These are phyloP conservation scores for Simmondsia chinensis DNA, from an alignment of 148 eudicot species.

Conservation along the genomic window DNA sequence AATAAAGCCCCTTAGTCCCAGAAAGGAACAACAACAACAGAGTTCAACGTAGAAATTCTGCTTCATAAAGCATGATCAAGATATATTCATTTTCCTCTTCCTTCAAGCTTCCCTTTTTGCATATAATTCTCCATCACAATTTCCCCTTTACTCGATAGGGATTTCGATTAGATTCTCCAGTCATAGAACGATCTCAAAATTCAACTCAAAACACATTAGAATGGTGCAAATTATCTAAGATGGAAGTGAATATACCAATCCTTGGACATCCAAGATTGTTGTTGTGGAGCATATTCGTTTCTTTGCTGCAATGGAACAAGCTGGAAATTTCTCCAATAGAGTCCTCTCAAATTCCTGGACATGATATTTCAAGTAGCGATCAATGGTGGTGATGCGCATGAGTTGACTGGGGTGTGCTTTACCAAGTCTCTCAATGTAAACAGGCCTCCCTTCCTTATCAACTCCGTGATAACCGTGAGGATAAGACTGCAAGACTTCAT, in stretches of 20 bases:
- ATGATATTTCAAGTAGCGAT: conserved; percentile 65
- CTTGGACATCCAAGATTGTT: conserved; percentile 82
- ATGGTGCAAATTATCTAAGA: conserved; percentile 1
- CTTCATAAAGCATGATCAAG: too few relatives aligned
- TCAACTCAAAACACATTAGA: too few relatives aligned
- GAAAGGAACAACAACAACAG: too few relatives aligned
- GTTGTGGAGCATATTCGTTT: conserved; percentile 55
- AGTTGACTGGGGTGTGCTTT: conserved; percentile 68
- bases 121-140: too few relatives aligned
- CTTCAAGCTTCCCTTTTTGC: too few relatives aligned
- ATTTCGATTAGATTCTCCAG: too few relatives aligned
- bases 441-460: conserved; percentile 77
- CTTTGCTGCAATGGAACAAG: conserved; percentile 81
- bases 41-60: too few relatives aligned
- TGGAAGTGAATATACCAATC: conserved; percentile 39
- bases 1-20: too few relatives aligned
- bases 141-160: too few relatives aligned
- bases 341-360: conserved; percentile 80
- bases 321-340: conserved; percentile 67
- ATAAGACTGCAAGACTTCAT: conserved; percentile 60
- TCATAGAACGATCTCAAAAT: too few relatives aligned
- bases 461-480: conserved; percentile 93
- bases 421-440: conserved; percentile 78
- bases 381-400: conserved; percentile 55
- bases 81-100: too few relatives aligned